A percentile compares a stretch with the other conserved stretches of the same genome.
phyloP scores from a whole-genome alignment of 1,139 yeast species.

The Candida tetrigidarum region DNA sequence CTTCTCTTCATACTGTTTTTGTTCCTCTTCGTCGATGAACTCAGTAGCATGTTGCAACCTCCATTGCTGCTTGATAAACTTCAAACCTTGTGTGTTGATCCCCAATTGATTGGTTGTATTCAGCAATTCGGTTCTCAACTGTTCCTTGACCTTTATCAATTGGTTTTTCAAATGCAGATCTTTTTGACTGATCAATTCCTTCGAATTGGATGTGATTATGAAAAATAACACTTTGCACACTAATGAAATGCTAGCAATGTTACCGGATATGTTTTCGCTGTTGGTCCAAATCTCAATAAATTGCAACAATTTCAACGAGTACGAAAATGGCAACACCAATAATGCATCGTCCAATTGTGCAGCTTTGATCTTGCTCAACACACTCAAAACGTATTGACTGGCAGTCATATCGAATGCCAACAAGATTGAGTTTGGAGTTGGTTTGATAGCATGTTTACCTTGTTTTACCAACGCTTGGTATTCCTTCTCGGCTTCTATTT shows the following conservation, averaged over 20 bases:
- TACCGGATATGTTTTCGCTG: slow-evolving; percentile 44
- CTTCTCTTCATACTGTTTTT: slow-evolving; percentile 56
- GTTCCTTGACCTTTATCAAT: slow-evolving; percentile 58
- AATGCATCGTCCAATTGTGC: slow-evolving; percentile 93
- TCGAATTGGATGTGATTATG: slow-evolving; percentile 71
- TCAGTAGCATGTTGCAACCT: slow-evolving; percentile 70
- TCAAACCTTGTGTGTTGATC: slow-evolving; percentile 85
- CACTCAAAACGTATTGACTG: slow-evolving; percentile 76
- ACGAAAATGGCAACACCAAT: slow-evolving; percentile 87
- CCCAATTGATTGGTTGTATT: slow-evolving; percentile 67
- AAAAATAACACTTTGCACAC: slow-evolving; percentile 79
- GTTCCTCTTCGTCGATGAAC: slow-evolving; percentile 73
- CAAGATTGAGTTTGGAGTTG: slow-evolving; percentile 70
- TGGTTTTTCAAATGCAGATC: slow-evolving; percentile 65
- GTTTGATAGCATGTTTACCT: slow-evolving; percentile 53
- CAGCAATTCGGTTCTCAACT: slow-evolving; percentile 57
- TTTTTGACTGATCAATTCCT: slow-evolving; percentile 70
- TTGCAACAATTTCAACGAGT: slow-evolving; percentile 67
- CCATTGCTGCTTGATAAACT: slow-evolving; percentile 79
- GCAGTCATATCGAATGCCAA: slow-evolving; percentile 74
- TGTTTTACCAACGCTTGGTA: slow-evolving; percentile 45
- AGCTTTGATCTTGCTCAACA: slow-evolving; percentile 69
- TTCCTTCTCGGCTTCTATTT: slow-evolving; percentile 60
- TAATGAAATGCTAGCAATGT: slow-evolving; percentile 56
- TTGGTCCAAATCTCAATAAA: slow-evolving; percentile 80